Conservation (phyloP, 2,329 filamentous ascomycete species). For the Colletotrichum abscissum region DNA sequence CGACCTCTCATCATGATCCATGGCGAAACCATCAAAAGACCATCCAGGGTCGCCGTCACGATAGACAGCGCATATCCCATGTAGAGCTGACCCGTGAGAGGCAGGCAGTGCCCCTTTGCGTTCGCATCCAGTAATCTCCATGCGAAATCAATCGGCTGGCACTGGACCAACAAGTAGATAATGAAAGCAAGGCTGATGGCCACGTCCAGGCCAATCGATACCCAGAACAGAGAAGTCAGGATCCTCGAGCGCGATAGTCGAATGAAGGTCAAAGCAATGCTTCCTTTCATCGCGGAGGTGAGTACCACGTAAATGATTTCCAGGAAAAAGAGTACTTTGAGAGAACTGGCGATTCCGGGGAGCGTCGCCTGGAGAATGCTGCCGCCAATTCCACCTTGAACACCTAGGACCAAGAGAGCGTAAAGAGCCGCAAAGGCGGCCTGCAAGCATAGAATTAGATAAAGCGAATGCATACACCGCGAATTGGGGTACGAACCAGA, state of each 20-base stretch:
- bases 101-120: slow-evolving; percentile 17
- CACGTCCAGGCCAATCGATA: slow-evolving; percentile 19
- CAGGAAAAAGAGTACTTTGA: slow-evolving; percentile 23
- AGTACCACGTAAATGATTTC: slow-evolving; percentile 30
- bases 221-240: slow-evolving; percentile 15
- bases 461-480: neutral
- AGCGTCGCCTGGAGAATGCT: neutral
- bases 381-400: slow-evolving; percentile 23
- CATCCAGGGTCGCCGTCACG: slow-evolving; percentile 18
- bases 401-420: slow-evolving; percentile 5
- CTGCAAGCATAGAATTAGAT: neutral
- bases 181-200: slow-evolving; percentile 22
- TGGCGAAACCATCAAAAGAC: slow-evolving; percentile 8
- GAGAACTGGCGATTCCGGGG: neutral
- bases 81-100: slow-evolving; percentile 15
- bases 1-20: slow-evolving; percentile 29
- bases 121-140: slow-evolving; percentile 16
- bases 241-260: slow-evolving; percentile 21
- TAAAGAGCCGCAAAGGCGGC: slow-evolving; percentile 21
- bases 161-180: slow-evolving; percentile 26
- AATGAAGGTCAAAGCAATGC: slow-evolving; percentile 28
- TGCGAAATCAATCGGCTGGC: slow-evolving; percentile 20
- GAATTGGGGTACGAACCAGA: neutral
- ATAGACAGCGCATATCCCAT: slow-evolving; percentile 29
- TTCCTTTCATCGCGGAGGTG: slow-evolving; percentile 30